Percentiles rank a stretch among this genome's conserved stretches.
Evolutionary conservation across 495 filamentous ascomycete species (phyloP).

Genomic region (Xylaria bambusicola): DNA sequence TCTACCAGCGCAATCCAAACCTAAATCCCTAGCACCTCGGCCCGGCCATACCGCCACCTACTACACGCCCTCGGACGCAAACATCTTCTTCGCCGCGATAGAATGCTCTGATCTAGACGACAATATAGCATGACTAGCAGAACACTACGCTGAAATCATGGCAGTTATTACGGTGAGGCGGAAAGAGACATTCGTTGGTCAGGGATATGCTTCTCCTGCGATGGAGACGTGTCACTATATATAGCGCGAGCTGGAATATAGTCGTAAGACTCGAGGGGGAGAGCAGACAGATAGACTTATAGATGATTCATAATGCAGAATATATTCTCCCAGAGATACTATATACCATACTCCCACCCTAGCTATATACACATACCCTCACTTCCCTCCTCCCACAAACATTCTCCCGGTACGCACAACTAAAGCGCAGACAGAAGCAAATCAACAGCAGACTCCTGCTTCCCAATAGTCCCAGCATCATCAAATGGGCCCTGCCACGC

Average conservation of each 20-base stretch:
- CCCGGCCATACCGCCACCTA: too few species aligned
- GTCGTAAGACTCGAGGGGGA: conserved; percentile 15
- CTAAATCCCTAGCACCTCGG: too few species aligned
- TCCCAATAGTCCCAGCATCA: conserved; percentile 46
- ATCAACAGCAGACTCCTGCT: conserved; percentile 63
- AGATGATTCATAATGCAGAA: neutral
- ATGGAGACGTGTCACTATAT: conserved; percentile 39
- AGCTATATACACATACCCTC: neutral
- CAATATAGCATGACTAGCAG: conserved; percentile 26
- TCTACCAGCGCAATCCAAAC: too few species aligned
- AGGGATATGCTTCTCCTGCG: conserved; percentile 33
- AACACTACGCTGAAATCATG: conserved; percentile 26
- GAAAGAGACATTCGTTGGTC: conserved; percentile 24
- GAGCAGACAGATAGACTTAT: neutral
- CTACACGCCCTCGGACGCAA: conserved; percentile 24
- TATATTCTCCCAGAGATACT: too few species aligned
- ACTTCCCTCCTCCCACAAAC: neutral
- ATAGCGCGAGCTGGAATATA: conserved; percentile 29
- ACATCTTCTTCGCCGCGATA: conserved; percentile 34
- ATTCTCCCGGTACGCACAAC: neutral
- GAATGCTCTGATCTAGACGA: conserved; percentile 37
- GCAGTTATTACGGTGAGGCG: conserved; percentile 35
- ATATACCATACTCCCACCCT: neutral
- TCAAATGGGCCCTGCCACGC: conserved; percentile 59
- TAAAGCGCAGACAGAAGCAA: conserved; percentile 55